phyloP scores from a whole-genome alignment of 139 green algal genomes.

The Pycnococcus provasolii region DNA sequence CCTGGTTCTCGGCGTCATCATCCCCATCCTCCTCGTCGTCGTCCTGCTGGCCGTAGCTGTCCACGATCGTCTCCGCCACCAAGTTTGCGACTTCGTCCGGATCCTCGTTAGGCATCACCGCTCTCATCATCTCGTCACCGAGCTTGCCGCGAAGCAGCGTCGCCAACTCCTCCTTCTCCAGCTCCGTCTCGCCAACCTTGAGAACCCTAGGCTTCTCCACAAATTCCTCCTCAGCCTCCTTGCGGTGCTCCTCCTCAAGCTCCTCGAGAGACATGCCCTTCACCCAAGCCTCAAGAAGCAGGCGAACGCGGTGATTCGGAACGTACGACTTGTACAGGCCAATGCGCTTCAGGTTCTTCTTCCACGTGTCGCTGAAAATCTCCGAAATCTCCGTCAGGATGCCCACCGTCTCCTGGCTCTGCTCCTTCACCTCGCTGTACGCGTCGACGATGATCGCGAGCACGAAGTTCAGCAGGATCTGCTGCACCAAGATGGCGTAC shows the following conservation, averaged over 20 bases:
- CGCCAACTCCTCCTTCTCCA: background rate
- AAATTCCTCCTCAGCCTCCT: background rate
- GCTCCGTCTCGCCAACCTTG: background rate
- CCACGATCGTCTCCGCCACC: background rate
- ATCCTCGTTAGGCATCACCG: background rate
- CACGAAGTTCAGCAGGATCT: conserved; percentile 82
- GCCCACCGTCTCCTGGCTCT: conserved; percentile 43
- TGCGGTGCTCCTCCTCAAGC: background rate
- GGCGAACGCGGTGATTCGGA: too few relatives aligned
- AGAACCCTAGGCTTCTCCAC: background rate
- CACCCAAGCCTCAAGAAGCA: too few relatives aligned
- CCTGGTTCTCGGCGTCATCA: background rate
- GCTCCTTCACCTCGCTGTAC: conserved; percentile 53
- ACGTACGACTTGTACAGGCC: too few relatives aligned
- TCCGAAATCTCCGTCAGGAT: background rate
- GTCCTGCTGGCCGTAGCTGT: background rate
- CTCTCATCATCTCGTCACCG: background rate
- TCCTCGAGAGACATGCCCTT: background rate
- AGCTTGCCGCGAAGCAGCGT: background rate
- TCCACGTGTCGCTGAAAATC: background rate
- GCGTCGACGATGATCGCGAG: conserved; percentile 72
- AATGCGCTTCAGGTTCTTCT: background rate
- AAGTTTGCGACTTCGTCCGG: background rate
- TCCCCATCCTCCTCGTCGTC: background rate
- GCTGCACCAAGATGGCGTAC: conserved; percentile 67